These are phyloP conservation scores for Atalantia buxifolia DNA, from an alignment of 345 rosid genomes.

Conservation along the genomic window DNA sequence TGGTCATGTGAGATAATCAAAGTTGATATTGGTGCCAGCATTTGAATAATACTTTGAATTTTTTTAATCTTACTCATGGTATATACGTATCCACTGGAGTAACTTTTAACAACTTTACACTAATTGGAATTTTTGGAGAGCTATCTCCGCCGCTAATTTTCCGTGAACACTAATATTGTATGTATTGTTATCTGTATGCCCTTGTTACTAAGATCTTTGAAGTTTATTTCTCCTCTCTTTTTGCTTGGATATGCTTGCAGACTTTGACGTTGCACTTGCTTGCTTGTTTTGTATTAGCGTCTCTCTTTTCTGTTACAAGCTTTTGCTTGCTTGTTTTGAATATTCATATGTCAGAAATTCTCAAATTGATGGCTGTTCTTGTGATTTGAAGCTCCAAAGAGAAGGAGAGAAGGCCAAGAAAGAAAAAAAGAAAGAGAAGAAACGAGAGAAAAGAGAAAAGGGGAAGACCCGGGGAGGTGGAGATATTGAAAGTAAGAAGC, in stretches of 20 bases:
- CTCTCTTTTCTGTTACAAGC: background rate
- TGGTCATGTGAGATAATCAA: background rate
- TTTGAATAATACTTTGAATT: background rate
- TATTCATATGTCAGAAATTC: background rate
- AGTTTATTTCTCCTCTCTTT: background rate
- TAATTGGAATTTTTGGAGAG: background rate
- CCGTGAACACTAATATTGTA: background rate
- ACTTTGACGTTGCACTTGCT: background rate
- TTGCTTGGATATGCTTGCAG: background rate
- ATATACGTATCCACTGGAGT: too few species aligned
- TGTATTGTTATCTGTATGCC: background rate
- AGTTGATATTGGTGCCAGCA: background rate
- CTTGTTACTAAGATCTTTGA: background rate
- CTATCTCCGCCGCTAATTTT: background rate
- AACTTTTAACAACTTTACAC: background rate
- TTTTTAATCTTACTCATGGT: background rate
- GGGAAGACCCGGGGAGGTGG: conserved; percentile 21
- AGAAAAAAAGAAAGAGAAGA: conserved; percentile 26
- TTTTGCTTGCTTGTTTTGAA: background rate
- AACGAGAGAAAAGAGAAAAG: conserved; percentile 28
- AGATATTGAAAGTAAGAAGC: conserved; percentile 26
- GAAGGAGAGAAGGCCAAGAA: conserved; percentile 30
- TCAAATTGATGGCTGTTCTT: conserved; percentile 19
- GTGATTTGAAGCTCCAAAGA: conserved; percentile 35
- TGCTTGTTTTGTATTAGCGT: background rate